Base-by-base conservation (phyloP, 257 asterid species). In the Ligustrum vulgare region DNA sequence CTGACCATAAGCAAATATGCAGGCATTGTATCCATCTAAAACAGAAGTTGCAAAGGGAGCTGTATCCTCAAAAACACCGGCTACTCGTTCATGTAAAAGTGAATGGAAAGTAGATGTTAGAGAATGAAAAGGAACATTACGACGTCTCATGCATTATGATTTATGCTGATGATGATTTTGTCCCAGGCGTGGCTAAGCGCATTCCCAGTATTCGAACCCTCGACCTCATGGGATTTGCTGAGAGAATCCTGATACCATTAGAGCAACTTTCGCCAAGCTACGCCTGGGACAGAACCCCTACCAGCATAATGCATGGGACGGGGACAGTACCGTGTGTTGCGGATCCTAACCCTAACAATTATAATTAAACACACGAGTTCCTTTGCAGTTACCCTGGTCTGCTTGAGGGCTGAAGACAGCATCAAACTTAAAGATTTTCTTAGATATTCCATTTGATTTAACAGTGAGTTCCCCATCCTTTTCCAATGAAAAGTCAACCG, bases 1-100 rank as follows among this genome's bases (percentile, higher is more conserved):
- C 86, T 95, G 99, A 0, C 99, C 99, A 56, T 93, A 95, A 43
- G 99, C 99, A 82, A 95, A 93, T 71, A 95, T 85, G 84, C 97
- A 95, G 11, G 87, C 98, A 58, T 91, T 91, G 81, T 89, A 93
- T 76, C 98, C 99, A 79, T 95, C 99, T 32, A 95, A 86, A 81
- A 93, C 99, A 20, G 97, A 93, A 77, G 86, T 87, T 47, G 93
- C 99, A 51, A 95, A 87, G 23, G 94, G 96, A 5, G 96, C 91
- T 34, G 97, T 91, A 73, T 93, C 99, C 89, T 88, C 96, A 75
- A 93, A 95, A 67, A 95, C 96, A 66, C 86, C 96, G 84, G 72
- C 99, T 94, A 81, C 75, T 49, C 74, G 37, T 35, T 76, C 72
- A 82, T 79, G 77, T 62, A 76, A 35, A 54, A 37, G 13, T 56